Percentiles rank a stretch among this genome's conserved stretches.
phyloP scores from a whole-genome alignment of 139 green algal genomes.

The Eudorina sp. region DNA sequence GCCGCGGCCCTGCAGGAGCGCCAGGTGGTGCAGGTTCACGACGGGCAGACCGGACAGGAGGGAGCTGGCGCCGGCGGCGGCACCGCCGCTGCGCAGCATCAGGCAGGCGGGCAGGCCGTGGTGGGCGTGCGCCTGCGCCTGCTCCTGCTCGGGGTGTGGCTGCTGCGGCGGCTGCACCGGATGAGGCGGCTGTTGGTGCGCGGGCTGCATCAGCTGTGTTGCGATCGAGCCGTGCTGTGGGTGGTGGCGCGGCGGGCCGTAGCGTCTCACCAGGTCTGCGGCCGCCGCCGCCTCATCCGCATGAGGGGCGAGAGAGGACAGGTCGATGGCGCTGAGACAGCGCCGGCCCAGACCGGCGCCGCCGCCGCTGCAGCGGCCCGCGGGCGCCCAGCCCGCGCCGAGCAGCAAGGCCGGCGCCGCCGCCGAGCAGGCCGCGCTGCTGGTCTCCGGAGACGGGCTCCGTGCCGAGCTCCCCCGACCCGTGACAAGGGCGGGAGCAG shows the following conservation, averaged over 20 bases:
- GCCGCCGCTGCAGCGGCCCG: not conserved
- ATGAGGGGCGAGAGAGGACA: not conserved
- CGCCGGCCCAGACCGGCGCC: not conserved
- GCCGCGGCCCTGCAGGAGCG: constrained; percentile 11
- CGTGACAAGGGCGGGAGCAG: not conserved
- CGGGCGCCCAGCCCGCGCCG: not conserved
- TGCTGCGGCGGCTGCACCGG: not conserved
- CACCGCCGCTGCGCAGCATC: too few species aligned
- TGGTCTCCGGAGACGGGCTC: not conserved
- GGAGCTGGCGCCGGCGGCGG: not conserved
- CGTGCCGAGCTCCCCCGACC: not conserved
- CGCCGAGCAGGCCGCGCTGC: not conserved
- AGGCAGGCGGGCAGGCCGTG: not conserved
- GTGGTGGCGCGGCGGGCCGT: too few species aligned
- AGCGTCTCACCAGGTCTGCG: too few species aligned
- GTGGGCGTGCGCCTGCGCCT: not conserved
- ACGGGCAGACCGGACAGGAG: not conserved
- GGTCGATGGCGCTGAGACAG: not conserved
- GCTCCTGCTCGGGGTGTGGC: not conserved
- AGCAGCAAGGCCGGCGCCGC: not conserved
- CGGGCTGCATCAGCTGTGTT: too few species aligned
- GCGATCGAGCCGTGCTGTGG: too few species aligned
- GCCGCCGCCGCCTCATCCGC: not conserved
- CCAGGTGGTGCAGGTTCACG: not conserved
- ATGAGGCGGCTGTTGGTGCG: not conserved